Conservation (phyloP, 805 yeast genomes). For the Hanseniaspora pseudoguilliermondii region DNA sequence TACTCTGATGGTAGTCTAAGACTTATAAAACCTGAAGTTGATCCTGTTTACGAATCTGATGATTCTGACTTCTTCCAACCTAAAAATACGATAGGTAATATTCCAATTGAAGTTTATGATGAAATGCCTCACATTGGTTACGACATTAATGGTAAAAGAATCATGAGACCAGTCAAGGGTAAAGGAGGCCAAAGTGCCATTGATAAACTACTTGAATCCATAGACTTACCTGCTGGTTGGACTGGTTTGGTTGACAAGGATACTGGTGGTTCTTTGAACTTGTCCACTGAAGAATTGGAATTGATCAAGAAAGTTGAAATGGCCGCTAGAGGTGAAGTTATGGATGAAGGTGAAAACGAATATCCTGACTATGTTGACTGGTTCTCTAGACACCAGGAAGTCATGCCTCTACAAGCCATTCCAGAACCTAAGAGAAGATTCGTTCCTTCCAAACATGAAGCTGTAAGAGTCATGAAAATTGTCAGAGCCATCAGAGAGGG, state of each 20-base stretch:
- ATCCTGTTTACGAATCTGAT: conserved; percentile 89
- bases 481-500: conserved; percentile 96
- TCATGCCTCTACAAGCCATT: conserved; percentile 82
- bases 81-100: conserved; percentile 80
- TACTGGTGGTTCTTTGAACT: conserved; percentile 74
- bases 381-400: conserved; percentile 75
- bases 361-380: conserved; percentile 92
- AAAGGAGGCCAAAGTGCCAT: conserved; percentile 45
- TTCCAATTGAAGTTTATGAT: conserved; percentile 87
- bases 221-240: conserved; percentile 97
- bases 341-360: conserved; percentile 70
- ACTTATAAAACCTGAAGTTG: conserved; percentile 72
- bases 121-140: conserved; percentile 96
- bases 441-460: conserved; percentile 93
- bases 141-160: conserved; percentile 91
- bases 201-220: conserved; percentile 75
- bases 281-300: conserved; percentile 78
- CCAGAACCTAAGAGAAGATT: conserved; percentile 98
- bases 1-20: conserved; percentile 75
- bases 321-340: conserved; percentile 49
- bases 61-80: conserved; percentile 72
- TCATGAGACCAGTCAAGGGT: conserved; percentile 97
- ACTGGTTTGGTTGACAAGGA: conserved; percentile 85
- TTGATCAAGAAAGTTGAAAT: conserved; percentile 69
- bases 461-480: conserved; percentile 88